These are phyloP conservation scores for Kluyveromyces nonfermentans DNA, from an alignment of 805 yeast species.

Conservation along the genomic window DNA sequence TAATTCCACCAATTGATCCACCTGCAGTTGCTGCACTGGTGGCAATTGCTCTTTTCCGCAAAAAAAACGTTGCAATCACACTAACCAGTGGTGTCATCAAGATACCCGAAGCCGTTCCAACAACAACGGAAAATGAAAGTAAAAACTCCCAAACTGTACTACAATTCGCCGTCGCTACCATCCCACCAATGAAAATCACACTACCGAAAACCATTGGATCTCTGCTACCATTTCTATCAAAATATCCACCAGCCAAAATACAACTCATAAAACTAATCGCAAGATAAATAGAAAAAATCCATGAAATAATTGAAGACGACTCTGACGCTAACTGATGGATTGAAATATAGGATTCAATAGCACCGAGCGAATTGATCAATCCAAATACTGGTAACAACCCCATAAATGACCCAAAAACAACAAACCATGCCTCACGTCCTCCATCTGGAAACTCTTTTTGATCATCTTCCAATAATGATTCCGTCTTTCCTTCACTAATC, in stretches of 20 bases:
- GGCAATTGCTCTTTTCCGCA: constrained; percentile 48
- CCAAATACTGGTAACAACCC: constrained; percentile 56
- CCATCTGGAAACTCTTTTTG: constrained; percentile 41
- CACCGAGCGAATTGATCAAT: constrained; percentile 52
- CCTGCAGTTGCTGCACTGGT: constrained; percentile 43
- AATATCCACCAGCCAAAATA: constrained; percentile 47
- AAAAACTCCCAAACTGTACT: constrained; percentile 50
- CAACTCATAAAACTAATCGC: constrained; percentile 45
- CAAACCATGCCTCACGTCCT: constrained; percentile 47
- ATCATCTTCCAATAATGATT: constrained; percentile 8
- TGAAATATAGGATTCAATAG: constrained; percentile 52
- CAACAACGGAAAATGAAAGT: constrained; percentile 44
- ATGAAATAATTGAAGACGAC: constrained; percentile 44
- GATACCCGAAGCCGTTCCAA: constrained; percentile 53
- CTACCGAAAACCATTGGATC: constrained; percentile 38
- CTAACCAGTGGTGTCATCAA: constrained; percentile 54
- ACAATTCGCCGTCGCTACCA: constrained; percentile 50
- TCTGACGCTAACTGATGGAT: constrained; percentile 42
- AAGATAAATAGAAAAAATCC: constrained; percentile 59
- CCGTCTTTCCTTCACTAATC: constrained; percentile 5
- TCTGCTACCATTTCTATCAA: constrained; percentile 52
- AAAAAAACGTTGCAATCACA: constrained; percentile 59
- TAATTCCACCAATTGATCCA: constrained; percentile 42
- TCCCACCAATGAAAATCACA: constrained; percentile 39
- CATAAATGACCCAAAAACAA: constrained; percentile 50